Evolutionary conservation across 345 rosid species (phyloP).

Genomic region (Euphorbia pulcherrima): DNA sequence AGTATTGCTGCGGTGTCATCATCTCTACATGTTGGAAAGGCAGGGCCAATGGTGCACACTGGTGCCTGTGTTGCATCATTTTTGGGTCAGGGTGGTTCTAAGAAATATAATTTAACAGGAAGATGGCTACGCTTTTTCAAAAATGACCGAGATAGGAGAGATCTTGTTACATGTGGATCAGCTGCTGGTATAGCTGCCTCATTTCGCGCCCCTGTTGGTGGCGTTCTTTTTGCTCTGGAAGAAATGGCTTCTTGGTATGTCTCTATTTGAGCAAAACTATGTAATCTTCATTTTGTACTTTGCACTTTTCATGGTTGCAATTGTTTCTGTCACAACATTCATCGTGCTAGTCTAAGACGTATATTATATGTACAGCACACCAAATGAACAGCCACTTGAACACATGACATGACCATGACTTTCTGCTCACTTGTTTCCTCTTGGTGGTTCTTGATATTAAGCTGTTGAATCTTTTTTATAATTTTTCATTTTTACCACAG

Average conservation of each 20-base stretch:
- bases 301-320: not conserved
- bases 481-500: not conserved
- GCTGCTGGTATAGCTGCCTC: slow-evolving; percentile 97
- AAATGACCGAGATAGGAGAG: slow-evolving; percentile 83
- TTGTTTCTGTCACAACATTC: not conserved
- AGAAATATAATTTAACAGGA: slow-evolving; percentile 68
- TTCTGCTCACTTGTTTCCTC: not conserved
- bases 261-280: not conserved
- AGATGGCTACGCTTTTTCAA: slow-evolving; percentile 74
- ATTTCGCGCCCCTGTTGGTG: slow-evolving; percentile 93
- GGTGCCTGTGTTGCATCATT: slow-evolving; percentile 91
- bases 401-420: not conserved
- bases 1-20: slow-evolving; percentile 80
- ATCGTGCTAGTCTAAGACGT: not conserved
- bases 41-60: slow-evolving; percentile 94
- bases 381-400: not conserved
- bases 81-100: slow-evolving; percentile 92
- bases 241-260: slow-evolving; percentile 96
- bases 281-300: not conserved
- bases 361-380: not conserved
- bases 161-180: slow-evolving; percentile 88
- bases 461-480: not conserved
- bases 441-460: not conserved
- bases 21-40: slow-evolving; percentile 89
- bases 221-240: slow-evolving; percentile 81